phyloP scores from a whole-genome alignment of 2,329 filamentous ascomycete genomes.

The Phaeosphaeriaceae sp. region DNA sequence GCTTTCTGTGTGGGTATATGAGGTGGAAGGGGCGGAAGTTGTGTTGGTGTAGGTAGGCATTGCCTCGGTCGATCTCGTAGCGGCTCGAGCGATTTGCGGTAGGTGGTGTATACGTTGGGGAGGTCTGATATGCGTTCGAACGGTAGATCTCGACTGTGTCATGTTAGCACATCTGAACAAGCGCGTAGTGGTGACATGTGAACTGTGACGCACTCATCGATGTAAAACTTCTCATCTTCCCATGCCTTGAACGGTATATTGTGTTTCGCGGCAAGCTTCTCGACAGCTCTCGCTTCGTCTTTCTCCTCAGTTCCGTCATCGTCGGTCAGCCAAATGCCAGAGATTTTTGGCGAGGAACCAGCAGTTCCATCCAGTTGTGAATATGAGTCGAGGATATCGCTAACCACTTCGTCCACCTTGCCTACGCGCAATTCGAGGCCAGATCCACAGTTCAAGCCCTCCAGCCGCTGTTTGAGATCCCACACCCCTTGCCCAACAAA shows the following conservation, averaged over 20 bases:
- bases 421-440: constrained; percentile 70
- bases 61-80: constrained; percentile 69
- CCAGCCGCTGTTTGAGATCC: constrained; percentile 71
- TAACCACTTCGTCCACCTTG: constrained; percentile 64
- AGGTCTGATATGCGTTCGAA: constrained; percentile 65
- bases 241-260: constrained; percentile 69
- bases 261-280: constrained; percentile 59
- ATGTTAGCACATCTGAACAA: constrained; percentile 7
- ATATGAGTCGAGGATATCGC: constrained; percentile 61
- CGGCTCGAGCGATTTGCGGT: constrained; percentile 75
- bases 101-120: constrained; percentile 78
- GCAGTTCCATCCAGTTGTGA: constrained; percentile 15
- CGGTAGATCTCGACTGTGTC: constrained; percentile 69
- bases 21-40: constrained; percentile 66
- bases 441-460: constrained; percentile 63
- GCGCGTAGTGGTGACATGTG: background rate
- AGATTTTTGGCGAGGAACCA: constrained; percentile 55
- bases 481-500: constrained; percentile 77
- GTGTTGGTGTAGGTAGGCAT: constrained; percentile 60
- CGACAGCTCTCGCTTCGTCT: constrained; percentile 66
- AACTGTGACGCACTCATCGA: constrained; percentile 71
- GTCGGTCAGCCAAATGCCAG: constrained; percentile 75
- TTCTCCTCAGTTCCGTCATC: constrained; percentile 75
- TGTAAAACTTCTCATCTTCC: constrained; percentile 78
- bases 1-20: constrained; percentile 64